Evolutionary conservation across 1,139 yeast species (phyloP).

Genomic region (Kodamaea arcana): DNA sequence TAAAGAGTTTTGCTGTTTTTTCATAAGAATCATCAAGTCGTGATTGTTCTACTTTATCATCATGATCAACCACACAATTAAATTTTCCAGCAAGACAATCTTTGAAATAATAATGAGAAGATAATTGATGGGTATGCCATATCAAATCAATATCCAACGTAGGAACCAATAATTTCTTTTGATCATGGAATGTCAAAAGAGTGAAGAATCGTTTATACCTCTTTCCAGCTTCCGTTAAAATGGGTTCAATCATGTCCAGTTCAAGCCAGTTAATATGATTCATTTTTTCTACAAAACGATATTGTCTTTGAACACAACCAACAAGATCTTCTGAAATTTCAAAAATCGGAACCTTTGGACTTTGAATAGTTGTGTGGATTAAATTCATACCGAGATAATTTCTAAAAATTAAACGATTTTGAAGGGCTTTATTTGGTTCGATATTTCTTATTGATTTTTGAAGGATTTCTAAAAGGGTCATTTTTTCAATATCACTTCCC

Average conservation of each 20-base stretch:
- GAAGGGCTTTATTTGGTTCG: slow-evolving; percentile 1
- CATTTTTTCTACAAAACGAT: slow-evolving; percentile 28
- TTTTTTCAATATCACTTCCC: too few species aligned
- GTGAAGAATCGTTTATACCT: slow-evolving; percentile 26
- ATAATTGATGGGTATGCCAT: slow-evolving; percentile 40
- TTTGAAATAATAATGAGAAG: slow-evolving; percentile 20
- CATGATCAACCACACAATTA: slow-evolving; percentile 22
- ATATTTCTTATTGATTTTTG: slow-evolving; percentile 1
- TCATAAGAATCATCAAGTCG: slow-evolving; percentile 19
- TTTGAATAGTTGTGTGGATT: slow-evolving; percentile 16
- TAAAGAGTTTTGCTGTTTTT: slow-evolving; percentile 19
- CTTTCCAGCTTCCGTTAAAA: slow-evolving; percentile 17
- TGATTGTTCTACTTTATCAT: slow-evolving; percentile 24
- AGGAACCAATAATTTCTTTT: slow-evolving; percentile 24
- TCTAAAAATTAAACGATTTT: slow-evolving; percentile 9
- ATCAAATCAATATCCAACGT: slow-evolving; percentile 37
- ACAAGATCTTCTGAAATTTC: slow-evolving; percentile 27
- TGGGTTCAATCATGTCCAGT: slow-evolving; percentile 17
- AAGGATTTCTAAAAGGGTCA: slow-evolving; percentile 1
- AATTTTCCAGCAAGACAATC: slow-evolving; percentile 14
- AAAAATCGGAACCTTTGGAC: slow-evolving; percentile 6
- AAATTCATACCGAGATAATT: slow-evolving; percentile 18
- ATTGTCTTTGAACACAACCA: slow-evolving; percentile 29
- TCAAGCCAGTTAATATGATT: slow-evolving; percentile 26
- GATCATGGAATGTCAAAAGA: slow-evolving; percentile 13